phyloP scores from a whole-genome alignment of 306 rosid genomes.

The Cyamopsis tetragonoloba region DNA sequence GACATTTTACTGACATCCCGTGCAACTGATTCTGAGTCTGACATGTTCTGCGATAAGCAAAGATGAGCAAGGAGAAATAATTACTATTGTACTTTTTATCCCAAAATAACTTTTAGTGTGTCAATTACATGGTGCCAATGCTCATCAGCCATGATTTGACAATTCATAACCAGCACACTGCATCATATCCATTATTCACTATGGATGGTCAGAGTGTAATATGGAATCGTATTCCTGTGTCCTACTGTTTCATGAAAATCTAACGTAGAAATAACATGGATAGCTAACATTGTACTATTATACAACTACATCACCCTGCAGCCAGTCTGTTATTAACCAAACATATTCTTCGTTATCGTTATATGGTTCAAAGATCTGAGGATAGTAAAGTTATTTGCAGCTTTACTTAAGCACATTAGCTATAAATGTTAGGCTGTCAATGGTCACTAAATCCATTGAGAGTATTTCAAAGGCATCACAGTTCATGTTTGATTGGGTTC shows the following conservation, averaged over 20 bases:
- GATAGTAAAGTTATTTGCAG: background rate
- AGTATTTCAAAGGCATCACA: background rate
- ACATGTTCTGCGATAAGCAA: slow-evolving; percentile 44
- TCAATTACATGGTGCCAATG: slow-evolving; percentile 6
- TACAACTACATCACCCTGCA: background rate
- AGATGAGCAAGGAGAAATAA: slow-evolving; percentile 17
- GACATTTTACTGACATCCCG: slow-evolving; percentile 45
- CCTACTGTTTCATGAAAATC: background rate
- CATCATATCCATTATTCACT: slow-evolving; percentile 7
- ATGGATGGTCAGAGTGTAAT: background rate
- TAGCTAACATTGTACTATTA: background rate
- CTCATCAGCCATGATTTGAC: background rate
- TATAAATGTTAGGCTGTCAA: background rate
- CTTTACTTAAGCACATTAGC: background rate
- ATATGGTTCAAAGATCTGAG: background rate
- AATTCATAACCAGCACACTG: background rate
- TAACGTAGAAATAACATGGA: background rate
- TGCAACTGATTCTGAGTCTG: slow-evolving; percentile 35
- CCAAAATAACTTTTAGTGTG: background rate
- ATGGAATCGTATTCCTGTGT: background rate
- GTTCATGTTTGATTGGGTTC: background rate
- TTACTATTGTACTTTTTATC: background rate
- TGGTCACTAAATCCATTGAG: background rate
- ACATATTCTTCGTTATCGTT: background rate
- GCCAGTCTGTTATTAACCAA: background rate